Conservation (phyloP, 306 rosid genomes). For the Dalbergia cochinchinensis region DNA sequence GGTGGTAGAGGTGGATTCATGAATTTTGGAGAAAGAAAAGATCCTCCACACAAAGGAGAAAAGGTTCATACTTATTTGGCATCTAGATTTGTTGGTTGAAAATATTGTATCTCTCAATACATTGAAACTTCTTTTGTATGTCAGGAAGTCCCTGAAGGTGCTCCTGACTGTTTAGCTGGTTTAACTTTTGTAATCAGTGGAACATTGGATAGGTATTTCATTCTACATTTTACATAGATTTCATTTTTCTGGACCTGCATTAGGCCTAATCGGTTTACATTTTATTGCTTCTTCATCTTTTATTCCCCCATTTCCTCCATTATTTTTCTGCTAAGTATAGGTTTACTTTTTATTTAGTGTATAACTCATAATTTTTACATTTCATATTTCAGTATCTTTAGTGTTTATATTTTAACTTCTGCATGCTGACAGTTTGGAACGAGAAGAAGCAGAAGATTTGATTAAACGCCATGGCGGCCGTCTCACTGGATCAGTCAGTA, state of each 20-base stretch:
- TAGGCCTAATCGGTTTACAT: not conserved
- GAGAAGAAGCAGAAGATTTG: conserved; percentile 98
- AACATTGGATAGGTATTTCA: conserved; percentile 88
- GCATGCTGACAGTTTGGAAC: conserved; percentile 76
- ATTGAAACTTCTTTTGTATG: conserved; percentile 48
- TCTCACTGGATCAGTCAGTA: conserved; percentile 95
- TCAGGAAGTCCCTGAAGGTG: conserved; percentile 97
- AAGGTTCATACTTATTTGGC: conserved; percentile 64
- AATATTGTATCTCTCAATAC: conserved; percentile 26
- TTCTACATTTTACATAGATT: not conserved
- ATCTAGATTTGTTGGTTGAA: conserved; percentile 33
- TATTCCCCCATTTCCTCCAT: not conserved
- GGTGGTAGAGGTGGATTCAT: conserved; percentile 89
- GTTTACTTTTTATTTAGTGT: conserved; percentile 31
- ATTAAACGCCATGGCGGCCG: conserved; percentile 97
- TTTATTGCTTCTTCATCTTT: conserved; percentile 35
- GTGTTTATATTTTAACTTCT: conserved; percentile 34
- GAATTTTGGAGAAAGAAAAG: conserved; percentile 97
- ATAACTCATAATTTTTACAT: not conserved
- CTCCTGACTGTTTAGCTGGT: conserved; percentile 84
- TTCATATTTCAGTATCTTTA: conserved; percentile 30
- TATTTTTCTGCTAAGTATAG: not conserved
- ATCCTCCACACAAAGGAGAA: conserved; percentile 97
- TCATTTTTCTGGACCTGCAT: conserved; percentile 22
- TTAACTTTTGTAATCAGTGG: conserved; percentile 96